Evolutionary conservation across 495 filamentous ascomycete genomes (phyloP).

Genomic region (Physcia stellaris): DNA sequence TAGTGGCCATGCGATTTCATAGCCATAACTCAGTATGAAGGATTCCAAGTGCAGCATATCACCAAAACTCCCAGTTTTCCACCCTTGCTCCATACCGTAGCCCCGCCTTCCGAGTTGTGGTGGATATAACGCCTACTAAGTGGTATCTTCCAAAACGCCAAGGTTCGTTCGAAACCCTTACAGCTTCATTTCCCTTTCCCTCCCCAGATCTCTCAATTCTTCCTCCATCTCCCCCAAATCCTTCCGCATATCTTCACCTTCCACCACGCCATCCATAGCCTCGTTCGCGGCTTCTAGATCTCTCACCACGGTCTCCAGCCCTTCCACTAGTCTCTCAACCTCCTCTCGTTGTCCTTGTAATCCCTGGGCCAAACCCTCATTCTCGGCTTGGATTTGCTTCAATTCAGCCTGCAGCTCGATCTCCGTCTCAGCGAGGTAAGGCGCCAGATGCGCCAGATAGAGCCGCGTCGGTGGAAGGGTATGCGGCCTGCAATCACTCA

Average conservation of each 20-base stretch:
- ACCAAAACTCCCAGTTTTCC: no score
- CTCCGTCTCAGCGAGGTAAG: slow-evolving; percentile 48
- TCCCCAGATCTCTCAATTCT: slow-evolving; percentile 22
- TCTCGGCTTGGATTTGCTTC: slow-evolving; percentile 46
- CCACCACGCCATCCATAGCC: slow-evolving; percentile 29
- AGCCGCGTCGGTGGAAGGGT: slow-evolving; percentile 54
- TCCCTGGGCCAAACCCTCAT: slow-evolving; percentile 45
- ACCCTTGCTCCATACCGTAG: no score
- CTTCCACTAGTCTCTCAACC: slow-evolving; percentile 51
- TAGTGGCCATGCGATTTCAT: no score
- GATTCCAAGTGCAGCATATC: no score
- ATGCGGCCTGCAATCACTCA: slow-evolving; percentile 45
- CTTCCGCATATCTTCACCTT: slow-evolving; percentile 26
- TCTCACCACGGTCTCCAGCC: slow-evolving; percentile 50
- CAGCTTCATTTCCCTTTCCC: no score
- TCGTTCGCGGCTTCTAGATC: slow-evolving; percentile 56
- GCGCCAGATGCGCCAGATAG: slow-evolving; percentile 55
- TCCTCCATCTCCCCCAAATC: slow-evolving; percentile 31
- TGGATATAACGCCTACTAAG: no score
- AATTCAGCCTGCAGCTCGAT: slow-evolving; percentile 46
- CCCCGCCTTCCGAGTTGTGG: no score
- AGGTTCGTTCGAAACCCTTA: no score
- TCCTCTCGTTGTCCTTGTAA: slow-evolving; percentile 57
- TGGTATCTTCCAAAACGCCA: no score
- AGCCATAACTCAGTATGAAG: no score